Conservation (phyloP, 2,329 filamentous ascomycete genomes). For the Colletotrichum falcatum region DNA sequence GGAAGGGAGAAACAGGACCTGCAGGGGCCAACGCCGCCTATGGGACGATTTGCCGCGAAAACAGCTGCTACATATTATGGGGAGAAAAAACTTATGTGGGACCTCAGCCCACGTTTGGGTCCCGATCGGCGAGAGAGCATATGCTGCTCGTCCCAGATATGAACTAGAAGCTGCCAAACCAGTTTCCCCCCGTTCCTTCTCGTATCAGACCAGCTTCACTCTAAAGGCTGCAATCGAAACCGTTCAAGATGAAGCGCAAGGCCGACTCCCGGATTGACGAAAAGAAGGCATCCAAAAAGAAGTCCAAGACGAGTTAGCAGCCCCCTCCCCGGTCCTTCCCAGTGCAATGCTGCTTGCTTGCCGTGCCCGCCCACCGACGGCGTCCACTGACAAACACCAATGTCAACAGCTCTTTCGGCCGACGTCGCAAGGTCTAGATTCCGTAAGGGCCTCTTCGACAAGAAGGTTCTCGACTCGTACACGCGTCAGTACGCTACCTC, state of each 20-base stretch:
- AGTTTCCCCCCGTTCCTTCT: neutral
- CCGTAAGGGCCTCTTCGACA: slow-evolving; percentile 73
- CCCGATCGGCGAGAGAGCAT: slow-evolving; percentile 22
- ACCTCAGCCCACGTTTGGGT: slow-evolving; percentile 35
- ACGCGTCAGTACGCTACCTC: slow-evolving; percentile 72
- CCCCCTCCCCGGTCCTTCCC: neutral
- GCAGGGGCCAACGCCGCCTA: slow-evolving; percentile 27
- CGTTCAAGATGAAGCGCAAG: slow-evolving; percentile 70
- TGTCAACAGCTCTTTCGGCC: slow-evolving; percentile 56
- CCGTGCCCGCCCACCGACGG: slow-evolving; percentile 3
- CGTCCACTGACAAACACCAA: slow-evolving; percentile 41
- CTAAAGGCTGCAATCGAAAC: slow-evolving; percentile 2
- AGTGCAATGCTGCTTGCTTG: slow-evolving; percentile 13
- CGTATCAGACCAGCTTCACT: neutral
- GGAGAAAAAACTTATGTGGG: slow-evolving; percentile 39
- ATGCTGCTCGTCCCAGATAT: slow-evolving; percentile 15
- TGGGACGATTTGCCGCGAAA: slow-evolving; percentile 39
- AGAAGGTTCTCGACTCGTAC: slow-evolving; percentile 68
- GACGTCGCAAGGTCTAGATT: slow-evolving; percentile 70
- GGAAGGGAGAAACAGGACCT: neutral
- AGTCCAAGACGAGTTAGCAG: slow-evolving; percentile 61
- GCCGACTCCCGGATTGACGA: slow-evolving; percentile 59
- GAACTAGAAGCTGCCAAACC: slow-evolving; percentile 17
- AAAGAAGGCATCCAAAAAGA: slow-evolving; percentile 63
- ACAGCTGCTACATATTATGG: slow-evolving; percentile 37